These are phyloP conservation scores for Ascosphaera aggregata DNA, from an alignment of 2,329 filamentous ascomycete genomes.

Conservation along the genomic window DNA sequence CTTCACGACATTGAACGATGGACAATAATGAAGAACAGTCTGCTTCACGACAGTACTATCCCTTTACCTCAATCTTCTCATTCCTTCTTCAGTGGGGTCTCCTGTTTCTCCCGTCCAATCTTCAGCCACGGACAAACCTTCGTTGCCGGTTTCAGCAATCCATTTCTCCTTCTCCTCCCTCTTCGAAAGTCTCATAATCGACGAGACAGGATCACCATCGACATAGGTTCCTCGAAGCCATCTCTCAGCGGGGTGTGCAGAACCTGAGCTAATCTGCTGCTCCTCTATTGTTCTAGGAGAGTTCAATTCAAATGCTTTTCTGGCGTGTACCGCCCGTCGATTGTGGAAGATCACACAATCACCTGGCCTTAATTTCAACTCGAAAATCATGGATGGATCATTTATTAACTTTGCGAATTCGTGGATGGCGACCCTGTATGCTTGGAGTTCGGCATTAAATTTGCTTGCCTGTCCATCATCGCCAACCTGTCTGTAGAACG, in stretches of 20 bases:
- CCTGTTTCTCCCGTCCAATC: background rate
- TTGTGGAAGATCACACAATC: slow-evolving; percentile 94
- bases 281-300: background rate
- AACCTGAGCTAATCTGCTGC: background rate
- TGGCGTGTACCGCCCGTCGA: slow-evolving; percentile 58
- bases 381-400: slow-evolving; percentile 32
- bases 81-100: background rate
- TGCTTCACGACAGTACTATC: slow-evolving; percentile 4
- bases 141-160: background rate
- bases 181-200: slow-evolving; percentile 21
- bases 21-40: no score
- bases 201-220: slow-evolving; percentile 37
- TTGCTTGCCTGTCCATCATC: slow-evolving; percentile 4
- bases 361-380: slow-evolving; percentile 52
- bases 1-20: no score
- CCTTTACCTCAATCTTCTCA: background rate
- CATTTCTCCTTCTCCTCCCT: slow-evolving; percentile 3
- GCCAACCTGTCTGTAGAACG: slow-evolving; percentile 14
- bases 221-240: slow-evolving; percentile 80
- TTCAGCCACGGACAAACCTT: background rate
- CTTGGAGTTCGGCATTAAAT: slow-evolving; percentile 8
- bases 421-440: background rate
- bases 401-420: slow-evolving; percentile 38
- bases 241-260: slow-evolving; percentile 35
- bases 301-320: slow-evolving; percentile 43